These are phyloP conservation scores for Salicornia ramosissima DNA, from an alignment of 148 eudicot species.

Conservation along the genomic window DNA sequence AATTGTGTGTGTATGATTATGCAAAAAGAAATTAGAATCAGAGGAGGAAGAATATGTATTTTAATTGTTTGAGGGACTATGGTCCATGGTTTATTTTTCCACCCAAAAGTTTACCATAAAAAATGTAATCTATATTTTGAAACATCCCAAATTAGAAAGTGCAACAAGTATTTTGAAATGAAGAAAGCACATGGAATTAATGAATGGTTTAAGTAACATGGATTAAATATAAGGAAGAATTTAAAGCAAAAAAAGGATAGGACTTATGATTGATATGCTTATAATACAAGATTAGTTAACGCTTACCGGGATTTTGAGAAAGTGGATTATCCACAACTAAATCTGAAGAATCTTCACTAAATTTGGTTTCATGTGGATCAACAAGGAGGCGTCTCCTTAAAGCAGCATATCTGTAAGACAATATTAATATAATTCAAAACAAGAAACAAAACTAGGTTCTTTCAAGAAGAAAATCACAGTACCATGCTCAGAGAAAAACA, in stretches of 20 bases:
- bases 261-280: not conserved
- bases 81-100: too few species aligned
- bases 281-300: constrained; percentile 2
- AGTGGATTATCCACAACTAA: constrained; percentile 78
- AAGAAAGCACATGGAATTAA: too few species aligned
- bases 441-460: not conserved
- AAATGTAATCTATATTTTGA: too few species aligned
- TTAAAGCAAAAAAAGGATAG: not conserved
- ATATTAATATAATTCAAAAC: constrained; percentile 12
- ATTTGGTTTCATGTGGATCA: constrained; percentile 66
- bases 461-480: constrained; percentile 3
- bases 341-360: constrained; percentile 56
- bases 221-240: not conserved
- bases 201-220: too few species aligned
- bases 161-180: too few species aligned
- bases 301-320: constrained; percentile 85
- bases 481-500: not conserved
- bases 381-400: constrained; percentile 69
- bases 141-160: too few species aligned
- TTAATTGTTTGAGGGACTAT: too few species aligned
- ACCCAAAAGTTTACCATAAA: too few species aligned
- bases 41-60: too few species aligned
- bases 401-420: constrained; percentile 62
- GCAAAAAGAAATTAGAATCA: too few species aligned
- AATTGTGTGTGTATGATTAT: too few species aligned